Conservation (phyloP, 371 early-diverging fungal genomes). For the Apophysomyces trapeziformis region DNA sequence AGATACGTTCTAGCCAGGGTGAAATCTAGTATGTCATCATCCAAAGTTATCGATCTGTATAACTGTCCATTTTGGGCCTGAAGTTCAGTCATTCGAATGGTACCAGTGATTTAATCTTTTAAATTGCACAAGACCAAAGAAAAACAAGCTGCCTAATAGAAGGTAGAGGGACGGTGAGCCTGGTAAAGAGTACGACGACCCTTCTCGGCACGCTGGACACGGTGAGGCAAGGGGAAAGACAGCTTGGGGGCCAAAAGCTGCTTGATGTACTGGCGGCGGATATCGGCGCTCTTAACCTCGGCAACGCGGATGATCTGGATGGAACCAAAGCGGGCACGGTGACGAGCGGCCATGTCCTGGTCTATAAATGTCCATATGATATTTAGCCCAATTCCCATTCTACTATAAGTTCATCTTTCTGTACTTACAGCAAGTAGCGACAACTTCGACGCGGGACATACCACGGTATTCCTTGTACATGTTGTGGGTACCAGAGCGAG, state of each 20-base stretch:
- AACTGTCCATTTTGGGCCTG: no score
- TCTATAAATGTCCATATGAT: constrained; percentile 33
- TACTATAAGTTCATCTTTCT: background rate
- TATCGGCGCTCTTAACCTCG: constrained; percentile 82
- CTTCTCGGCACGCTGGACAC: constrained; percentile 77
- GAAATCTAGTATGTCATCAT: no score
- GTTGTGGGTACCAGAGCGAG: constrained; percentile 98
- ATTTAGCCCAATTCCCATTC: background rate
- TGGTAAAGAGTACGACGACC: constrained; percentile 74
- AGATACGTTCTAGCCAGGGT: no score
- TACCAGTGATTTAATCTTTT: background rate
- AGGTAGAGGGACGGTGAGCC: constrained; percentile 90
- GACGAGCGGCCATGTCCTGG: constrained; percentile 98
- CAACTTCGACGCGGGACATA: constrained; percentile 90
- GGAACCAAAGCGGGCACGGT: constrained; percentile 95
- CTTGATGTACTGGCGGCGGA: constrained; percentile 94
- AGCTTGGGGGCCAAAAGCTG: constrained; percentile 86
- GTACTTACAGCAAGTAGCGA: constrained; percentile 76
- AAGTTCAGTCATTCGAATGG: background rate
- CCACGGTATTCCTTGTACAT: constrained; percentile 99
- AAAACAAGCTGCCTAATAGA: constrained; percentile 54
- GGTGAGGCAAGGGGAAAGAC: constrained; percentile 97
- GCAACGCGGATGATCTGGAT: constrained; percentile 96
- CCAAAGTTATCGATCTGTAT: no score
- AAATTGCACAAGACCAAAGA: constrained; percentile 11